Evolutionary conservation across 2,329 filamentous ascomycete species (phyloP).

Genomic region (Xylaria sp.): DNA sequence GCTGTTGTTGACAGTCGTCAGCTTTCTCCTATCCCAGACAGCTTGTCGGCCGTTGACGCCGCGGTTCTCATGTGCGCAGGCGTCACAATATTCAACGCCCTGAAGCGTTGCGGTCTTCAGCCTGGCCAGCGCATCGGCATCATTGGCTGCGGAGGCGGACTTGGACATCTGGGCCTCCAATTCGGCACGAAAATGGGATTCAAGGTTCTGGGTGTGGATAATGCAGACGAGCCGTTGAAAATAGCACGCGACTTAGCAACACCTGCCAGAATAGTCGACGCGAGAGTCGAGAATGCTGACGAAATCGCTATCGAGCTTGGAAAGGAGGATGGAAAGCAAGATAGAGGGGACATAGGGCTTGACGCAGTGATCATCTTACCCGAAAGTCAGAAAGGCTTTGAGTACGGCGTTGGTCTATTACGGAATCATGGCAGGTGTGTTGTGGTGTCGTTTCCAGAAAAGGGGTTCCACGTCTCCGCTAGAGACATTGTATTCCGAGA

Average conservation of each 20-base stretch:
- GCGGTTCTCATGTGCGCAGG: slow-evolving; percentile 58
- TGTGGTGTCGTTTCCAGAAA: slow-evolving; percentile 58
- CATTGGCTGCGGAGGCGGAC: slow-evolving; percentile 52
- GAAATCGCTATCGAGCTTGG: slow-evolving; percentile 48
- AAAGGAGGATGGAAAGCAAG: slow-evolving; percentile 49
- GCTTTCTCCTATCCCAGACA: slow-evolving; percentile 46
- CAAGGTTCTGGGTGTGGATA: slow-evolving; percentile 53
- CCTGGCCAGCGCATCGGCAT: slow-evolving; percentile 53
- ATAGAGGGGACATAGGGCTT: slow-evolving; percentile 55
- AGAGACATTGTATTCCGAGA: slow-evolving; percentile 58
- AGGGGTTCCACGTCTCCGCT: slow-evolving; percentile 56
- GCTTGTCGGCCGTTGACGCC: slow-evolving; percentile 52
- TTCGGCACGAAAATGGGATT: slow-evolving; percentile 49
- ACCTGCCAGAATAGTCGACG: slow-evolving; percentile 54
- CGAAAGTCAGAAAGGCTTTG: slow-evolving; percentile 59
- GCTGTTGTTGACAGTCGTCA: slow-evolving; percentile 56
- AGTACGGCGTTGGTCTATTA: slow-evolving; percentile 58
- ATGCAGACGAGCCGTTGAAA: slow-evolving; percentile 50
- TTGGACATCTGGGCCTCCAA: slow-evolving; percentile 47
- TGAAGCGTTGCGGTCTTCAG: slow-evolving; percentile 52
- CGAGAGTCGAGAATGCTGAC: slow-evolving; percentile 45
- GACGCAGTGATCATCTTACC: slow-evolving; percentile 60
- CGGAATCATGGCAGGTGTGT: slow-evolving; percentile 59
- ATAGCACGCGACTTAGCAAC: slow-evolving; percentile 51
- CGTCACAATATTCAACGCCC: slow-evolving; percentile 55